Conservation (phyloP, 148 eudicot species). For the Dysphania ambrosioides region DNA sequence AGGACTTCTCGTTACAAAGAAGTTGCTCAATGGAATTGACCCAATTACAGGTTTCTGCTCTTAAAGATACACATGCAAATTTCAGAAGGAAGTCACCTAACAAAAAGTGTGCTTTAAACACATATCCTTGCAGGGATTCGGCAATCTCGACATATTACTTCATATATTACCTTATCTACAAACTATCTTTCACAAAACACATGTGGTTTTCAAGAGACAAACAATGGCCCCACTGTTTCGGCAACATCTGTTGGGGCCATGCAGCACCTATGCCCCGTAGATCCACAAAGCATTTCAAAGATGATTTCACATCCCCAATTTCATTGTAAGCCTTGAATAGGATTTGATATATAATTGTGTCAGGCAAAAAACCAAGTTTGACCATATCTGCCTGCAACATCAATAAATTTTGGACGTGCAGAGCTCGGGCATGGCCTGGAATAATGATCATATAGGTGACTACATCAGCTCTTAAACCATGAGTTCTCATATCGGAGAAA, state of each 20-base stretch:
- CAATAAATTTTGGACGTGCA: slow-evolving; percentile 41
- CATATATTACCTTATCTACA: not conserved
- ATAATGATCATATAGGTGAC: slow-evolving; percentile 43
- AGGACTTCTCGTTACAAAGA: not conserved
- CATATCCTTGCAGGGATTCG: not conserved
- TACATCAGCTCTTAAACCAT: slow-evolving; percentile 50
- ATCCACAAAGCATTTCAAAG: slow-evolving; percentile 39
- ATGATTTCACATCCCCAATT: slow-evolving; percentile 37
- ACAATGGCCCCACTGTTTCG: slow-evolving; percentile 1
- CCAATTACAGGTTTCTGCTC: not conserved
- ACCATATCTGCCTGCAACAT: slow-evolving; percentile 84
- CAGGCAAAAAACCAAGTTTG: slow-evolving; percentile 58
- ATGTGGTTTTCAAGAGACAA: not conserved
- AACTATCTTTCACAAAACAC: slow-evolving; percentile 15
- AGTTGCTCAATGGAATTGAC: not conserved
- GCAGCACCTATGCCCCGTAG: slow-evolving; percentile 22
- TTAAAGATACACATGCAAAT: slow-evolving; percentile 3
- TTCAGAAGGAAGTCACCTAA: not conserved
- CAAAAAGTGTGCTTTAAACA: not conserved
- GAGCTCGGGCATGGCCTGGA: slow-evolving; percentile 40
- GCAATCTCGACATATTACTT: not conserved
- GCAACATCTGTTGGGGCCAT: slow-evolving; percentile 1
- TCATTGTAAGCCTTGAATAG: slow-evolving; percentile 45
- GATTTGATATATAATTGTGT: slow-evolving; percentile 29
- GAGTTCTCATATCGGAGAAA: slow-evolving; percentile 55